Percentiles rank a stretch among this genome's conserved stretches.
Conservation (phyloP, 2,329 filamentous ascomycete species). For the Colletotrichum scovillei region DNA sequence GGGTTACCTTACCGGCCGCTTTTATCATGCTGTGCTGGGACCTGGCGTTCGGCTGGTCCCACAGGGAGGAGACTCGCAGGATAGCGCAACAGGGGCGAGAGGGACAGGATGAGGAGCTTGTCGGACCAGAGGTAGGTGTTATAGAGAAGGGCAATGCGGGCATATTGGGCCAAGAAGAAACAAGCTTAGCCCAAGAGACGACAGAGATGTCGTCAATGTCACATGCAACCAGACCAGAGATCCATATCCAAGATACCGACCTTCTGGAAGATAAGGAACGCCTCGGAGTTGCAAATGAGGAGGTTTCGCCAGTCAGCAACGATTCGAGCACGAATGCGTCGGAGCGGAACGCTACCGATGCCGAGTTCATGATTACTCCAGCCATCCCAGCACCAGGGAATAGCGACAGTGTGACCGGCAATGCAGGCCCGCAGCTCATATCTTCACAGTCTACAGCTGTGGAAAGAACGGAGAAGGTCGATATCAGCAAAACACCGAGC, state of each 20-base stretch:
- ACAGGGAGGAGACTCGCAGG: slow-evolving; percentile 70
- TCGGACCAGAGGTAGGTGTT: background rate
- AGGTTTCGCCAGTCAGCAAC: background rate
- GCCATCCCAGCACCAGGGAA: background rate
- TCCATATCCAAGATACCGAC: slow-evolving; percentile 7
- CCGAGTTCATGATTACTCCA: slow-evolving; percentile 10
- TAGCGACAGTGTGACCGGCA: background rate
- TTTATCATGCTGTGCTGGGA: slow-evolving; percentile 78
- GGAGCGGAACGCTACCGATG: background rate
- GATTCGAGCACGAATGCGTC: background rate
- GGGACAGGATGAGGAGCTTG: slow-evolving; percentile 39
- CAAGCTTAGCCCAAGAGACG: background rate
- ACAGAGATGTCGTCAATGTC: background rate
- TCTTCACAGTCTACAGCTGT: slow-evolving; percentile 9
- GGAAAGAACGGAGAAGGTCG: background rate
- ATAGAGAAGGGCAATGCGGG: background rate
- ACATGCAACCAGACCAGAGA: background rate
- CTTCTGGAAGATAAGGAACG: background rate
- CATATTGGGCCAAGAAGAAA: background rate
- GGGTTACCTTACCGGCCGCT: slow-evolving; percentile 76
- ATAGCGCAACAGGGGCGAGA: slow-evolving; percentile 66
- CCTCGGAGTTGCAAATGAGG: background rate
- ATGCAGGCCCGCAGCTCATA: slow-evolving; percentile 5
- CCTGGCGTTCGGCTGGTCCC: slow-evolving; percentile 70
- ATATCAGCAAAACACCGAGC: background rate